Base-by-base conservation (phyloP, 2,329 filamentous ascomycete species). In the Ophioceras dolichostomum region DNA sequence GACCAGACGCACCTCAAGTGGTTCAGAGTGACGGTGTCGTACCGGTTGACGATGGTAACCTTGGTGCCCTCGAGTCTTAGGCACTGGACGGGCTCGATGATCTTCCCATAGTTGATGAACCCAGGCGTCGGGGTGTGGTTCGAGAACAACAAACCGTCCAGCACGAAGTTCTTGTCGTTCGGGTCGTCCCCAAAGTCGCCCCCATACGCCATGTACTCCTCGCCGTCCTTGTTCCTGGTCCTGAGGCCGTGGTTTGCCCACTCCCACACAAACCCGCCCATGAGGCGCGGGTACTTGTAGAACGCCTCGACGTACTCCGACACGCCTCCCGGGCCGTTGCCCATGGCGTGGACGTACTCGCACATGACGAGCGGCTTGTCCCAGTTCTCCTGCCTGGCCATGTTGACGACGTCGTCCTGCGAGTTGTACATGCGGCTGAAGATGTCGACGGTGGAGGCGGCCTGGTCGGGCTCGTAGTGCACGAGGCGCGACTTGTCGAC, bases 291-390 rank as follows among this genome's bases (percentile, higher is more conserved):
- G 41, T 79, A 62, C 32, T 62, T 59, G 46, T 73, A 70, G 51
- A 80, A 82, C 0, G 66, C 61, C 19, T 77, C 67, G 35, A 76
- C 59, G 43, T 82, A 82, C 45, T 80, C 76, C 47, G 75, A 68
- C 43, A 81, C 64, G 2, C 68, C 72, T 5, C 78, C 77, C 0
- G 78, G 78, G 0, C 75, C 77, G 43, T 80, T 82, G 1, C 78
- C 78, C 76, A 82, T 81, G 2, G 77, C 75, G 32, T 68, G 65
- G 5, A 56, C 51, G 42, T 60, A 69, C 44, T 72, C 67, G 41
- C 64, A 68, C 24, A 68, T 55, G 2, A 77, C 59, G 4, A 76
- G 54, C 2, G 72, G 73, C 47, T 77, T 68, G n/a, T 44, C 44
- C 52, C 53, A 54, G 3, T 42, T 31, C 14, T 55, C 43, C 20